Evolutionary conservation across 306 rosid species (phyloP), one percentile per base, ranked within the genome.

Genomic region (Gillenia trifoliata): DNA sequence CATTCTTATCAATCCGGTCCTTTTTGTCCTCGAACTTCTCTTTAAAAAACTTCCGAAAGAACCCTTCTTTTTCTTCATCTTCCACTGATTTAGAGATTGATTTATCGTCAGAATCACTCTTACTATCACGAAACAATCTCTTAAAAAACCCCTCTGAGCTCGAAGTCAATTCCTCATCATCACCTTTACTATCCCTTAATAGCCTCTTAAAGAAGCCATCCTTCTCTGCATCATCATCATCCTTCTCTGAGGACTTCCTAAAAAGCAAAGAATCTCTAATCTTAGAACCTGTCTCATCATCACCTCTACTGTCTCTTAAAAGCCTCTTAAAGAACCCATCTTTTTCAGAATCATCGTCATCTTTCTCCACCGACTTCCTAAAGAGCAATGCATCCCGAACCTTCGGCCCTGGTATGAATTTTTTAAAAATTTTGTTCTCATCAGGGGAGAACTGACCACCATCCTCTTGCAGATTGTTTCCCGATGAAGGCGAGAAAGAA

Each of bases 271-370:
- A 64, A 81, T 94, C 98, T n/a, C 95, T 84, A 71, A 88, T 79
- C 86, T 89, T 92, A 4, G 78, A 85, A 63, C 95, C 86, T 10
- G 83, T 68, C 80, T 92, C 99, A 43, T 94, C 99, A 47, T 87
- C 96, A 54, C 93, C 88, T 78, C 79, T 90, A 79, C 86, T 89
- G 80, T 92, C 99, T 86, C 95, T 86, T 64, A 90, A 76, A 78
- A 94, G 81, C 87, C 97, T 86, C 88, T 87, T 92, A 82, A 94
- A 92, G 83, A 94, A 90, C 25, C 97, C 92, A 75, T 91, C 92
- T 82, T 92, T 94, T 76, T 94, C 98, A 66, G 86, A 74, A 20
- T 89, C 95, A 47, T 79, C 90, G 11, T 86, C 95, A 49, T 87
- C 96, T 79, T 90, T 92, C 55, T 92, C 99, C 25, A 38, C 89